phyloP scores from a whole-genome alignment of 169 alveolate genomes.

The Plasmodium gaboni region DNA sequence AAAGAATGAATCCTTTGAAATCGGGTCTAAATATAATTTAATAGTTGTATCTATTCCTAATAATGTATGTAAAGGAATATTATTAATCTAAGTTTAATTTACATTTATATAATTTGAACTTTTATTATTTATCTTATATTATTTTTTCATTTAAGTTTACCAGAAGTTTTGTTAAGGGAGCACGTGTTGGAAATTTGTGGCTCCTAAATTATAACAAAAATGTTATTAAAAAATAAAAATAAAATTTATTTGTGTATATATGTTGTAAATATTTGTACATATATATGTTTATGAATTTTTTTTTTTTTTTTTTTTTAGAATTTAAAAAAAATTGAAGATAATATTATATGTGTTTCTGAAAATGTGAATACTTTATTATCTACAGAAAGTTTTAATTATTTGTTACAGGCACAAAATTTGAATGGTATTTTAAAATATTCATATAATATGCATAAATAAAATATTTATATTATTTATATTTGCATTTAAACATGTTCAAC shows the following conservation, averaged over 20 bases:
- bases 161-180: slow-evolving; percentile 35
- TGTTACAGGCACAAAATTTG: slow-evolving; percentile 34
- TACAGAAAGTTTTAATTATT: slow-evolving; percentile 31
- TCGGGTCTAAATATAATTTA: slow-evolving; percentile 59
- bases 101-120: not conserved
- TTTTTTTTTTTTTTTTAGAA: slow-evolving; percentile 14
- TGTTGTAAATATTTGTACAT: slow-evolving; percentile 1
- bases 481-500: not conserved
- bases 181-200: slow-evolving; percentile 54
- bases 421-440: slow-evolving; percentile 11
- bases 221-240: slow-evolving; percentile 31
- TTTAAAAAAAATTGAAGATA: slow-evolving; percentile 29
- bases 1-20: slow-evolving; percentile 56
- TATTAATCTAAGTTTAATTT: not conserved
- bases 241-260: not conserved
- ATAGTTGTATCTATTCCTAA: slow-evolving; percentile 72
- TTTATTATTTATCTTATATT: not conserved
- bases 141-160: slow-evolving; percentile 21
- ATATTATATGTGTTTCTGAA: slow-evolving; percentile 1
- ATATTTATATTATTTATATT: not conserved
- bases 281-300: not conserved
- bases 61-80: slow-evolving; percentile 9
- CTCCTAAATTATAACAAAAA: slow-evolving; percentile 40
- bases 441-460: too few species aligned
- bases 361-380: slow-evolving; percentile 17